Conservation (phyloP, 352 stramenopile species). For the Phytophthora megakarya region DNA sequence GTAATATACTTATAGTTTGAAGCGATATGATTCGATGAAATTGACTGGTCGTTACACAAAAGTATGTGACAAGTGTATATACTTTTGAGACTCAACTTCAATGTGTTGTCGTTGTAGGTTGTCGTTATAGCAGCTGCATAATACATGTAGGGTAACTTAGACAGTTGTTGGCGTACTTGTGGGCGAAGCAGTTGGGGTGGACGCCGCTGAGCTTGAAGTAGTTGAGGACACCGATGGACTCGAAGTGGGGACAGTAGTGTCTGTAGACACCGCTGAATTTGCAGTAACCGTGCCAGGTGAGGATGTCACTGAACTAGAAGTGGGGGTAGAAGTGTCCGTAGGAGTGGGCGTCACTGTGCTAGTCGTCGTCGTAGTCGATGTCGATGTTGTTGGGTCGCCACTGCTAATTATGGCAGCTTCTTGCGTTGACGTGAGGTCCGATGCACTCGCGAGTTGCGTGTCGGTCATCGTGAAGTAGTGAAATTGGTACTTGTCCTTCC, state of each 20-base stretch:
- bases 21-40: too few species aligned
- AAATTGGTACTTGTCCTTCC: slow-evolving; percentile 29
- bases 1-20: too few species aligned
- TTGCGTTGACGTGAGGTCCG: slow-evolving; percentile 23
- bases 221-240: not conserved
- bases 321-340: too few species aligned
- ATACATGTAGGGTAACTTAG: not conserved
- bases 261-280: too few species aligned
- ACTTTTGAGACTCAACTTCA: too few species aligned
- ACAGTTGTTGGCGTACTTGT: not conserved
- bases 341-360: too few species aligned
- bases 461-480: slow-evolving; percentile 38
- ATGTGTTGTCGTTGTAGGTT: too few species aligned
- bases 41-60: too few species aligned
- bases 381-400: not conserved
- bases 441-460: slow-evolving; percentile 25
- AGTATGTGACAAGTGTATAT: too few species aligned
- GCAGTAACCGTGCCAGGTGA: too few species aligned
- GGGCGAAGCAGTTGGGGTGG: not conserved
- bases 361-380: slow-evolving; percentile 1
- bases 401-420: slow-evolving; percentile 22
- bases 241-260: not conserved
- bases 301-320: too few species aligned
- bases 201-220: not conserved
- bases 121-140: too few species aligned